Evolutionary conservation across 805 yeast species (phyloP).

Genomic region (Ogataea salicorniae): DNA sequence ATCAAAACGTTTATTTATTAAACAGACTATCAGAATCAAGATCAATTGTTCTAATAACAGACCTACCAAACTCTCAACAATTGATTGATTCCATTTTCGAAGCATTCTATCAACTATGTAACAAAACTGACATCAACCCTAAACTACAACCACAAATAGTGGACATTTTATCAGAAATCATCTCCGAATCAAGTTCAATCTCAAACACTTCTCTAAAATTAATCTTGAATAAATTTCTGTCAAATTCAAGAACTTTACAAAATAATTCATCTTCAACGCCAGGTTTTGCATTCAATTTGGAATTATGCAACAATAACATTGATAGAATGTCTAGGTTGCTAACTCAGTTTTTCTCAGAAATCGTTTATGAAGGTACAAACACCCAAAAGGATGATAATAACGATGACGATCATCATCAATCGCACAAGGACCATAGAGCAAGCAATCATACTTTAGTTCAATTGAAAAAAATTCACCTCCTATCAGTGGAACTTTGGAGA

Average conservation of each 20-base stretch:
- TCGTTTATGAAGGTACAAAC: constrained; percentile 47
- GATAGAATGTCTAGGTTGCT: constrained; percentile 72
- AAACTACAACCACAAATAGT: constrained; percentile 57
- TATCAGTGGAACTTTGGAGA: constrained; percentile 69
- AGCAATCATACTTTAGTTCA: constrained; percentile 29
- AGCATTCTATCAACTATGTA: constrained; percentile 48
- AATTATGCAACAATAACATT: constrained; percentile 62
- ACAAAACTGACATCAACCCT: constrained; percentile 38
- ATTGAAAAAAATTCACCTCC: constrained; percentile 55
- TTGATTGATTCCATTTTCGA: constrained; percentile 54
- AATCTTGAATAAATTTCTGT: constrained; percentile 59
- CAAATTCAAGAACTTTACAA: constrained; percentile 23
- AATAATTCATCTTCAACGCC: constrained; percentile 37
- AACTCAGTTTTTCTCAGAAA: constrained; percentile 76
- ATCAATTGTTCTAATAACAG: constrained; percentile 68
- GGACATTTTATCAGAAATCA: constrained; percentile 68
- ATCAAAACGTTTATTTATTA: constrained; percentile 59
- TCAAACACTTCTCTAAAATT: constrained; percentile 57
- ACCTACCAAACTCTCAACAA: constrained; percentile 56
- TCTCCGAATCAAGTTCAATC: constrained; percentile 63
- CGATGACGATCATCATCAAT: constrained; percentile 12
- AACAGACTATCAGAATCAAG: constrained; percentile 70
- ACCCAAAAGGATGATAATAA: constrained; percentile 21
- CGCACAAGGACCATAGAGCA: constrained; percentile 1
- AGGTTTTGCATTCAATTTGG: constrained; percentile 59